phyloP scores from a whole-genome alignment of 2,329 filamentous ascomycete genomes.

The Venturia asperata region DNA sequence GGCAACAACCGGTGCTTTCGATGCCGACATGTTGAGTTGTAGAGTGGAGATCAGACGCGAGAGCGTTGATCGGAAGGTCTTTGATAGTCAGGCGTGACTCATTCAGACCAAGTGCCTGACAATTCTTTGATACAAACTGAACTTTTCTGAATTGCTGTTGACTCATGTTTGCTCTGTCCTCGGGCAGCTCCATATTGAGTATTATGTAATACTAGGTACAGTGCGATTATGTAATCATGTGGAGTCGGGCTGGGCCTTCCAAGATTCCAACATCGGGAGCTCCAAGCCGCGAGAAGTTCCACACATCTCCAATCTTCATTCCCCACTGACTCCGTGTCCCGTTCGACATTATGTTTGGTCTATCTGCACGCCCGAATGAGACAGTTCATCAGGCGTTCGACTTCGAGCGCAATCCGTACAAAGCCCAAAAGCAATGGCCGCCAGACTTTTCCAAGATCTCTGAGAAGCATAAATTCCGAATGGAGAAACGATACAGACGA shows the following conservation, averaged over 20 bases:
- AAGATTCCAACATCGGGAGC: too few relatives aligned
- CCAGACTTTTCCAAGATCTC: slow-evolving; percentile 66
- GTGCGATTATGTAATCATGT: neutral
- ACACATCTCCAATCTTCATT: neutral
- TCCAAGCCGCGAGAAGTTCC: too few relatives aligned
- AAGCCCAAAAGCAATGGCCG: slow-evolving; percentile 67
- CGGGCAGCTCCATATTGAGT: neutral
- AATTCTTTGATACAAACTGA: slow-evolving; percentile 18
- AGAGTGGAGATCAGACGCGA: slow-evolving; percentile 9
- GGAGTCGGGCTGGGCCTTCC: too few relatives aligned
- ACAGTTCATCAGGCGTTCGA: slow-evolving; percentile 28
- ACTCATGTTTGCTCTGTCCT: neutral
- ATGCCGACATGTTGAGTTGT: slow-evolving; percentile 39
- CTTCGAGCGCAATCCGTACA: slow-evolving; percentile 52
- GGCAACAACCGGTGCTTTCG: slow-evolving; percentile 47
- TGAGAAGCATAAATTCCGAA: slow-evolving; percentile 65
- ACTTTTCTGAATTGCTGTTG: neutral
- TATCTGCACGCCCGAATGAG: slow-evolving; percentile 39
- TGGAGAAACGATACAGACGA: slow-evolving; percentile 72
- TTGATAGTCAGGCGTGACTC: neutral
- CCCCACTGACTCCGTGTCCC: neutral
- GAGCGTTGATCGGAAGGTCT: neutral
- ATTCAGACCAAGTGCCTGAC: slow-evolving; percentile 22
- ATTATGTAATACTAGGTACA: neutral
- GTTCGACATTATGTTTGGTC: slow-evolving; percentile 39